Conservation (phyloP, 129 eudicot species). For the Flaveria trinervia region DNA sequence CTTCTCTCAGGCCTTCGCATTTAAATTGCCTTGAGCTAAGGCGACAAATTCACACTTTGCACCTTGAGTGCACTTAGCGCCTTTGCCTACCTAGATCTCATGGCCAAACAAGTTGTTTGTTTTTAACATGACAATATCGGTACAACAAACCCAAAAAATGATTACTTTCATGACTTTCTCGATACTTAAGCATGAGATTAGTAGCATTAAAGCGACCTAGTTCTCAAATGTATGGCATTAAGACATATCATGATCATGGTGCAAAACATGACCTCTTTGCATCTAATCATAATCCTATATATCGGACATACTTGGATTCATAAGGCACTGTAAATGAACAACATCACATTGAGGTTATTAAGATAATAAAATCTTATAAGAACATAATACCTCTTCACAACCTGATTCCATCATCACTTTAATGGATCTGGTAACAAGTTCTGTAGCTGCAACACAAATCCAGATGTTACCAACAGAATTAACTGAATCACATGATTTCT, state of each 20-base stretch:
- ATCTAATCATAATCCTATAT: neutral
- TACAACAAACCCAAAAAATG: neutral
- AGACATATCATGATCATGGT: conserved; percentile 7
- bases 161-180: neutral
- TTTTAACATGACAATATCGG: neutral
- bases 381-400: conserved; percentile 82
- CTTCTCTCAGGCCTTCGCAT: no score
- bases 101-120: neutral
- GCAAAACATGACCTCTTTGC: conserved; percentile 10
- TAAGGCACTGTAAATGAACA: neutral
- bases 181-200: neutral
- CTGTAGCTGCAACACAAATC: conserved; percentile 70
- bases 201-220: neutral
- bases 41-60: no score
- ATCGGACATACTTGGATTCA: neutral
- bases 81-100: neutral
- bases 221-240: neutral
- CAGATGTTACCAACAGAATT: conserved; percentile 5
- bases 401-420: conserved; percentile 97
- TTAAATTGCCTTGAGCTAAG: no score
- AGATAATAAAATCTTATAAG: neutral
- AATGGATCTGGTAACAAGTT: conserved; percentile 86
- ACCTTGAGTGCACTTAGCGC: no score
- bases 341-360: neutral
- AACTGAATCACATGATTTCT: neutral